Evolutionary conservation across 768 basidiomycete genomes (phyloP).

Genomic region (Imleria badia): DNA sequence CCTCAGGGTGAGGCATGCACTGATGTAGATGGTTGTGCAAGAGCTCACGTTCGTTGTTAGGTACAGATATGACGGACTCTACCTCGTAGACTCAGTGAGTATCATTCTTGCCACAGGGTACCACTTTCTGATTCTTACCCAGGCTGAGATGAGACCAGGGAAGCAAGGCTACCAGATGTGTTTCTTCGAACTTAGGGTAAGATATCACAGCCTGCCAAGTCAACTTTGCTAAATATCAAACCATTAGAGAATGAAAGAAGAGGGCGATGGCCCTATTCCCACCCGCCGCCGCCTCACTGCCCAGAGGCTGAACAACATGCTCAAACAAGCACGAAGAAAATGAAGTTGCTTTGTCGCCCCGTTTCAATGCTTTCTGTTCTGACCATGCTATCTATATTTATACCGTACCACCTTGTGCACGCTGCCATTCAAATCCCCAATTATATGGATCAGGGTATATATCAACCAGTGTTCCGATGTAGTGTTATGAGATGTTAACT

Average conservation of each 20-base stretch:
- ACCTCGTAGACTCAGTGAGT: conserved; percentile 27
- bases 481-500: conserved; percentile 10
- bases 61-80: conserved; percentile 35
- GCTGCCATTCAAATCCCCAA: background rate
- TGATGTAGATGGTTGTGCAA: background rate
- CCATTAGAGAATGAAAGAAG: conserved; percentile 25
- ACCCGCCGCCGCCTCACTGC: conserved; percentile 17
- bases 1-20: conserved; percentile 19
- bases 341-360: background rate
- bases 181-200: conserved; percentile 30
- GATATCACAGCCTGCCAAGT: background rate
- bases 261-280: conserved; percentile 19
- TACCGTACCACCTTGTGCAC: background rate
- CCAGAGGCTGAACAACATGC: conserved; percentile 14
- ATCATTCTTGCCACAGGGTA: background rate
- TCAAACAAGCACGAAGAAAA: background rate
- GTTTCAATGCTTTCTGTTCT: background rate
- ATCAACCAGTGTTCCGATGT: conserved; percentile 12
- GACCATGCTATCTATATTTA: conserved; percentile 9
- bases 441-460: conserved; percentile 15
- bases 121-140: conserved; percentile 3
- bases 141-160: conserved; percentile 19
- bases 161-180: conserved; percentile 29
- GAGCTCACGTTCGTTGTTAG: conserved; percentile 11
- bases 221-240: background rate